Evolutionary conservation across 108 stramenopile species (phyloP).

Genomic region (Nitzschia inconspicua): DNA sequence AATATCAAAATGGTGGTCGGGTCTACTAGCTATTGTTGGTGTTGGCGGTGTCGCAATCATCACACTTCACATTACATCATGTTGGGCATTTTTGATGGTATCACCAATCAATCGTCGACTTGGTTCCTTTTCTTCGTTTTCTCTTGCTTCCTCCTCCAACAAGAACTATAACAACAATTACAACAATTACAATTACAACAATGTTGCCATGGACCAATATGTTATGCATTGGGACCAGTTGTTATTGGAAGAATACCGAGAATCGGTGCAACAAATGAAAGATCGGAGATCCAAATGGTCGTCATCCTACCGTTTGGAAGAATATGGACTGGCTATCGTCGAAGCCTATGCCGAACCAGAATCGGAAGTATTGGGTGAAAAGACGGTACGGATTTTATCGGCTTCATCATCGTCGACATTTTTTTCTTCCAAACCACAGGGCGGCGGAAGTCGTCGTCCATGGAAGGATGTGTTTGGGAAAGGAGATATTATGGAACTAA

Average conservation of each 20-base stretch:
- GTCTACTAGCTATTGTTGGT: too few relatives aligned
- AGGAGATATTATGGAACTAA: constrained; percentile 58
- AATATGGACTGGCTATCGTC: constrained; percentile 46
- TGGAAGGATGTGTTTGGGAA: constrained; percentile 40
- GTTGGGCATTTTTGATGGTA: too few relatives aligned
- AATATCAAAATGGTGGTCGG: too few relatives aligned
- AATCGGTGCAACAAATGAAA: constrained; percentile 23
- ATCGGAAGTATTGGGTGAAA: constrained; percentile 69
- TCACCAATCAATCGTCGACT: too few relatives aligned
- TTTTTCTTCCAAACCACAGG: not conserved
- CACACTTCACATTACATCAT: too few relatives aligned
- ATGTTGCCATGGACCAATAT: constrained; percentile 19
- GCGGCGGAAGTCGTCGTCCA: not conserved
- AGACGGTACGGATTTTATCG: constrained; percentile 42
- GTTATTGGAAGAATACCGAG: constrained; percentile 39
- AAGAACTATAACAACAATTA: too few relatives aligned
- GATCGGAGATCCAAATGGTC: constrained; percentile 32
- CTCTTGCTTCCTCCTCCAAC: too few relatives aligned
- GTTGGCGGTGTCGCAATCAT: too few relatives aligned
- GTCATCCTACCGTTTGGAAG: constrained; percentile 40
- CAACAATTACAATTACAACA: too few relatives aligned
- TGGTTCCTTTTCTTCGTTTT: too few relatives aligned
- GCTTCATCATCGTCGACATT: too few relatives aligned
- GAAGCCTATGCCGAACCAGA: constrained; percentile 51
- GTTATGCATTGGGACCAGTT: constrained; percentile 43